These are phyloP conservation scores for Glycine tomentella DNA, from an alignment of 306 rosid species.

Conservation along the genomic window DNA sequence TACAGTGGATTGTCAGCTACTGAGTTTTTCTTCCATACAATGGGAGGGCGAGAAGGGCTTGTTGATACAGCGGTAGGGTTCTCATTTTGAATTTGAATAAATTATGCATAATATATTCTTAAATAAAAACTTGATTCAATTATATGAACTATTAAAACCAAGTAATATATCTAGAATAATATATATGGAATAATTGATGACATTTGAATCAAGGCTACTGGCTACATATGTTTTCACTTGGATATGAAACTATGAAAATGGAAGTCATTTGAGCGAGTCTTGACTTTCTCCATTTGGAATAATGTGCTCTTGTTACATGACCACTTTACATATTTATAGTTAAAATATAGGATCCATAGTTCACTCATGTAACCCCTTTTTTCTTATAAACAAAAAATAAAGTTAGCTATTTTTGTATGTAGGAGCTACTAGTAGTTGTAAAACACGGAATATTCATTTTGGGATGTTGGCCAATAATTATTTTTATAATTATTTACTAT, in stretches of 20 bases:
- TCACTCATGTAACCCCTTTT: background rate
- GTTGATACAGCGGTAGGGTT: constrained; percentile 86
- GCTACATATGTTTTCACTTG: constrained; percentile 8
- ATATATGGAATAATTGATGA: background rate
- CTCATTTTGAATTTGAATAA: constrained; percentile 28
- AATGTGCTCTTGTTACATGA: background rate
- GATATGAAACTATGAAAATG: constrained; percentile 2
- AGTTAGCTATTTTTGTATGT: constrained; percentile 15
- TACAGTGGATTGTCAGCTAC: constrained; percentile 94
- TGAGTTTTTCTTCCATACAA: constrained; percentile 96
- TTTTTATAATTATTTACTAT: constrained; percentile 24
- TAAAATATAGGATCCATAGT: background rate
- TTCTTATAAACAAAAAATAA: constrained; percentile 6
- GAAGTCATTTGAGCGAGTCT: background rate
- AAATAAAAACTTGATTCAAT: constrained; percentile 12
- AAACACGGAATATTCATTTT: constrained; percentile 5
- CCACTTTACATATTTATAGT: constrained; percentile 34
- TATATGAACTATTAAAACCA: constrained; percentile 14
- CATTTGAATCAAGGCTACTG: constrained; percentile 29
- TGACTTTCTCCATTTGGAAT: background rate
- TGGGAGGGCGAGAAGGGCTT: constrained; percentile 99
- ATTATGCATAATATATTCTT: constrained; percentile 28
- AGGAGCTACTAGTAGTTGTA: background rate
- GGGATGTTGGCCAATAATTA: constrained; percentile 25
- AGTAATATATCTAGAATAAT: constrained; percentile 8